Base-by-base conservation (phyloP, 2,329 filamentous ascomycete species). In the Ambrosiella xylebori region DNA sequence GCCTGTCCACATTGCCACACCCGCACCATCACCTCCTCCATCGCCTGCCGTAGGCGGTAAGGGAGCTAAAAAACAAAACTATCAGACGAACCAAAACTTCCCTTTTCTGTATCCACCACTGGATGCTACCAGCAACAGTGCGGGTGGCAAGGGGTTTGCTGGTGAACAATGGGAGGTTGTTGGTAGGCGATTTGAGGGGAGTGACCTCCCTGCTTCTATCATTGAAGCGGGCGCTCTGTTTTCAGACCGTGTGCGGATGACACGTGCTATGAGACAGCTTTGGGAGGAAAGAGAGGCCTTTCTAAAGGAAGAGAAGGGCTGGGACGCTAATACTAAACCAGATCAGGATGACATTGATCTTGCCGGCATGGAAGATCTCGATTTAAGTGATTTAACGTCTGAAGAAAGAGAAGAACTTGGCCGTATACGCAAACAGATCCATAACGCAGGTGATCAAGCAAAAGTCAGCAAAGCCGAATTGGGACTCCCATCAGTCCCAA, bases 81-180 rank as follows among this genome's bases (percentile, higher is more conserved):
- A 98, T 65, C 93, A 98, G 69, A 98, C 93, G 0, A 98, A 98
- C 66, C 93, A 98, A 65, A 93, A 96, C 67, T 97, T 98, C 63
- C 93, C 93, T 0, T 97, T 98, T 66, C 82, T 98, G 72, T 98
- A 98, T 64, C 93, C 93, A 1, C 93, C 93, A 1, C 74, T 96
- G 15, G 91, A 96, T 69, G 84, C 84, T 61, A 84, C 82, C 27
- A 95, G 89, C 70, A 95, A 95, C 66, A 86, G 85, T 64, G 83
- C 91, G 41, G 91, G 93, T 55, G 91, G 91, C 0, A 96, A 95
- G 67, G 90, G 90, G 11, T 80, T 78, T 17, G 86, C 89, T 5
- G 86, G 86, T 47, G 71, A 90, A 50, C 88, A 95, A 67, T 86
- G 91, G 63, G 70, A 80, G 15, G 74, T 94, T 19, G 88, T 95